Conservation (phyloP, 2,329 filamentous ascomycete genomes). For the Ceratocystis diversiconidia region DNA sequence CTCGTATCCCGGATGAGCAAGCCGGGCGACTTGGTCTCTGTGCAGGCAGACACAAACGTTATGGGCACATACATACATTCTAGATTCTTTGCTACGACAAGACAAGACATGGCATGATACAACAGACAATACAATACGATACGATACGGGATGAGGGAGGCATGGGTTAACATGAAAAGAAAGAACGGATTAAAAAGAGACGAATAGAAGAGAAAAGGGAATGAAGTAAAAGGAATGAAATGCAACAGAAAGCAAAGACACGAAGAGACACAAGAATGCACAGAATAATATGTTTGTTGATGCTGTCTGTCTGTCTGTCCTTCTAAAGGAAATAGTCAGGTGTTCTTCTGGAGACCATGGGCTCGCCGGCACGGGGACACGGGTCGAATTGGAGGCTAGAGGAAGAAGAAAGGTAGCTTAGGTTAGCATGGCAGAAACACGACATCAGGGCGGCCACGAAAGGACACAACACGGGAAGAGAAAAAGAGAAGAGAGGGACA, state of each 20-base stretch:
- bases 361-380: conserved; percentile 90
- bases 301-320: neutral
- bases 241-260: too few relatives aligned
- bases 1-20: too few relatives aligned
- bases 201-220: neutral
- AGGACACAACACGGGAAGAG: neutral
- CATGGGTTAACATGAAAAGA: neutral
- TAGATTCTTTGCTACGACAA: too few relatives aligned
- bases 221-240: neutral
- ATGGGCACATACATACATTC: too few relatives aligned
- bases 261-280: neutral
- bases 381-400: conserved; percentile 94
- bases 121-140: too few relatives aligned
- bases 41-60: too few relatives aligned
- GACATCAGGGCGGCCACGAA: too few relatives aligned
- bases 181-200: neutral
- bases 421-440: neutral
- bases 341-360: conserved; percentile 93
- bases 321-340: conserved; percentile 94
- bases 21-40: too few relatives aligned
- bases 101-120: too few relatives aligned
- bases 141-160: neutral
- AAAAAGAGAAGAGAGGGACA: neutral
- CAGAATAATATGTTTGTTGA: neutral
- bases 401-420: conserved; percentile 23